A percentile compares a stretch with the other conserved stretches of the same genome.
These are phyloP conservation scores for Aspergillus oerlinghausenensis DNA, from an alignment of 2,329 filamentous ascomycete species.

Conservation along the genomic window DNA sequence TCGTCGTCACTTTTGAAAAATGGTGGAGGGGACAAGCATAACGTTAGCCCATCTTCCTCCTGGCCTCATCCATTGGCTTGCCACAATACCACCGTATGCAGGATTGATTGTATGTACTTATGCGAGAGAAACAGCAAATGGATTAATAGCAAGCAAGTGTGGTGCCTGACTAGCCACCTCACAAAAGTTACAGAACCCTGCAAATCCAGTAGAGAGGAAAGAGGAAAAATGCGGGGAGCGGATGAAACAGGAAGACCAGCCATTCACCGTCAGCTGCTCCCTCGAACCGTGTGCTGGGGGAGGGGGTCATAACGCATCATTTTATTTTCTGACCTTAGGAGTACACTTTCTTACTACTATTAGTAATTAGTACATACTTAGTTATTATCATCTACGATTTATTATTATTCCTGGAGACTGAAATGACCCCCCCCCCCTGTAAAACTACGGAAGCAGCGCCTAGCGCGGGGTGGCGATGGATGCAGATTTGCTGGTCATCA, in stretches of 20 bases:
- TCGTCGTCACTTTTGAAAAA: background rate
- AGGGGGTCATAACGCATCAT: background rate
- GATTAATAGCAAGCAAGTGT: background rate
- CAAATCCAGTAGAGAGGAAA: background rate
- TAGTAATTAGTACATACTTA: background rate
- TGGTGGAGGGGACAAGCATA: background rate
- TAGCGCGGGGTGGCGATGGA: constrained; percentile 23
- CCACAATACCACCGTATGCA: background rate
- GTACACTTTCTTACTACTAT: background rate
- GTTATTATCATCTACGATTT: background rate
- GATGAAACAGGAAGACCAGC: constrained; percentile 5
- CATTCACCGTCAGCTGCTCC: constrained; percentile 3
- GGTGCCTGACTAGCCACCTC: constrained; percentile 5
- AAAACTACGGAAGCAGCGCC: constrained; percentile 17
- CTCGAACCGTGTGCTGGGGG: constrained; percentile 10
- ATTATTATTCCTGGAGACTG: background rate
- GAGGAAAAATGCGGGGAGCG: constrained; percentile 4
- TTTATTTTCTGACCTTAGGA: background rate
- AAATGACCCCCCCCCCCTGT: background rate
- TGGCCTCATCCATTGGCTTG: background rate
- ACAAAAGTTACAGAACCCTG: constrained; percentile 1
- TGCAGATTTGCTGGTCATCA: constrained; percentile 5
- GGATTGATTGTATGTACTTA: background rate
- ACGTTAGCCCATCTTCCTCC: background rate
- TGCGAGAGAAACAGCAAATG: background rate